Evolutionary conservation across 768 basidiomycete species (phyloP).

Genomic region (Trichaptum fuscoviolaceum): DNA sequence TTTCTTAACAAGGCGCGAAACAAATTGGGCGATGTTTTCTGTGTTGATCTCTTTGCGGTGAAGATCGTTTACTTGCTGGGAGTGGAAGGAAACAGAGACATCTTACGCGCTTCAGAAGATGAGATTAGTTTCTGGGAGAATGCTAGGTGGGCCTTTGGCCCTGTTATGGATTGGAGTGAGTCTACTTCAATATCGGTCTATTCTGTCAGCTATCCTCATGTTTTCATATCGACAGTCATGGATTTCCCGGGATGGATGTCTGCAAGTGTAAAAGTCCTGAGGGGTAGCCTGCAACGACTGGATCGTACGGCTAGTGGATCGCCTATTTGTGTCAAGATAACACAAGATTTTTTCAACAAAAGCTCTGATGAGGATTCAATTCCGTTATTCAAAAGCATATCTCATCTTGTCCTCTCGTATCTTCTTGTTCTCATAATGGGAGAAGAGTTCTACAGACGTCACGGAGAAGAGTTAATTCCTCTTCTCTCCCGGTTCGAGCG

Average conservation of each 20-base stretch:
- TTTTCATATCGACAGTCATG: not conserved
- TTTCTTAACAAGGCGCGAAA: not conserved
- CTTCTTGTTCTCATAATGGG: not conserved
- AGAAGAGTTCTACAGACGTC: conserved; percentile 1
- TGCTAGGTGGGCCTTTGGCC: not conserved
- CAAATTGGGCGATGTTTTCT: conserved; percentile 2
- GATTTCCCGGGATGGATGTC: not conserved
- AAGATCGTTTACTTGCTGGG: conserved; percentile 3
- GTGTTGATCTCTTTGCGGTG: conserved; percentile 3
- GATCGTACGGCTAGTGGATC: not conserved
- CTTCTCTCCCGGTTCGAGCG: conserved; percentile 2
- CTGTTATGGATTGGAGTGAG: conserved; percentile 2
- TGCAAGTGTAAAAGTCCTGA: not conserved
- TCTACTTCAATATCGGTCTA: not conserved
- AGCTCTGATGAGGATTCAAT: not conserved
- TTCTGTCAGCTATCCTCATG: not conserved
- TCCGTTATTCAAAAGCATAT: conserved; percentile 3
- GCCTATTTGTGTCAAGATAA: not conserved
- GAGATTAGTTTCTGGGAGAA: conserved; percentile 2
- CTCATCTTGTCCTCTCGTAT: conserved; percentile 1
- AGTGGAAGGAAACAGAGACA: not conserved
- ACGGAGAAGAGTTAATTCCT: conserved; percentile 1
- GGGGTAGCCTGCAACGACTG: not conserved
- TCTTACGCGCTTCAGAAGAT: conserved; percentile 1
- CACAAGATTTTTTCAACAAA: not conserved